A percentile compares a stretch with the other conserved stretches of the same genome.
These are phyloP conservation scores for Pecoramyces ruminantium DNA, from an alignment of 192 early-diverging fungal genomes.

Conservation along the genomic window DNA sequence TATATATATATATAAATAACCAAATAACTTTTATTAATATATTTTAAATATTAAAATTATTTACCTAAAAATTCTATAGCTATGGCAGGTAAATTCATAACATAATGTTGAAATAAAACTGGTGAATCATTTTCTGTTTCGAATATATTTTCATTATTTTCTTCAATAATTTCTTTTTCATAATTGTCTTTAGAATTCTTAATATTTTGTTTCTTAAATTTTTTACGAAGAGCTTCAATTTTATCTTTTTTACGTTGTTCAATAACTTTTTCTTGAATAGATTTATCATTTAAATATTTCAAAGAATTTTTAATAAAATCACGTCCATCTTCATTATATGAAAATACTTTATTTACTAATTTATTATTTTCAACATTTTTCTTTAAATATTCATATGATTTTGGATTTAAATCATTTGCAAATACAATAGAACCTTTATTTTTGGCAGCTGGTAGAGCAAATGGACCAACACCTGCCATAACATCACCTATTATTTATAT, in stretches of 20 bases:
- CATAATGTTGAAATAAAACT: slow-evolving; percentile 74
- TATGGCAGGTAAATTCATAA: slow-evolving; percentile 96
- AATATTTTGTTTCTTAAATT: slow-evolving; percentile 7
- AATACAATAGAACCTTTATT: slow-evolving; percentile 62
- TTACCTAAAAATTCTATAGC: slow-evolving; percentile 87
- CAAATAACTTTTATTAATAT: too few relatives aligned
- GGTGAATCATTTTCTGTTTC: neutral
- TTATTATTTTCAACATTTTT: slow-evolving; percentile 79
- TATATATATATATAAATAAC: neutral
- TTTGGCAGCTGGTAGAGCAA: slow-evolving; percentile 17
- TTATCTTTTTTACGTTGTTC: neutral
- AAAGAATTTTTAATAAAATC: neutral
- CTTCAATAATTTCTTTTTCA: slow-evolving; percentile 3
- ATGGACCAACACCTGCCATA: neutral
- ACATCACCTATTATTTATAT: neutral
- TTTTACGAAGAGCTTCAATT: neutral
- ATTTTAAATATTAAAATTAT: neutral
- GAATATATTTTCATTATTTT: slow-evolving; percentile 7
- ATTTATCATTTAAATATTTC: neutral
- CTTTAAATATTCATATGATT: slow-evolving; percentile 56
- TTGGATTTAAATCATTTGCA: slow-evolving; percentile 95
- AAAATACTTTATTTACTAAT: slow-evolving; percentile 18
- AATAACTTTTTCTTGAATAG: neutral
- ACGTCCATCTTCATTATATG: neutral
- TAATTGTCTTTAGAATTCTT: neutral